A percentile compares a stretch with the other conserved stretches of the same genome.
phyloP scores from a whole-genome alignment of 495 filamentous ascomycete genomes.

The Darksidea phi region DNA sequence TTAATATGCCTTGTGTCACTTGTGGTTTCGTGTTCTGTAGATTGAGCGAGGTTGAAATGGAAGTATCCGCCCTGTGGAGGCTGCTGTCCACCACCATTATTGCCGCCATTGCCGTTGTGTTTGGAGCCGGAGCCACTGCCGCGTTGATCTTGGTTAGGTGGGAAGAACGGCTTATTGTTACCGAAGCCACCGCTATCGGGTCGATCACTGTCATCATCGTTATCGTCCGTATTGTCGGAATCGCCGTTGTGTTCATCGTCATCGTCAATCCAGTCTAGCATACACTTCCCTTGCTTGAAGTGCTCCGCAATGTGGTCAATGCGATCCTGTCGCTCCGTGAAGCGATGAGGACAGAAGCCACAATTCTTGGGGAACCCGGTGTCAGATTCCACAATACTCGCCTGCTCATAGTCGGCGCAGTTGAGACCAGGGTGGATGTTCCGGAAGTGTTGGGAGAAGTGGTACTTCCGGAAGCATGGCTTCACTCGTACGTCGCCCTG shows the following conservation, averaged over 20 bases:
- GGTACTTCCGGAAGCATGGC: conserved; percentile 34
- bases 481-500: conserved; percentile 29
- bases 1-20: not conserved
- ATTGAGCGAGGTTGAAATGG: conserved; percentile 9
- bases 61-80: conserved; percentile 4
- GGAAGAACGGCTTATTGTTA: not conserved
- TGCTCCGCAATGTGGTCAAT: conserved; percentile 36
- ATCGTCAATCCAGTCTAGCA: conserved; percentile 33
- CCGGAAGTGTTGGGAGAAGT: conserved; percentile 35
- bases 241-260: conserved; percentile 15
- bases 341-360: conserved; percentile 32
- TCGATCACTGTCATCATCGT: conserved; percentile 8
- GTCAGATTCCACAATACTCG: conserved; percentile 20
- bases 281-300: conserved; percentile 35
- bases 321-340: conserved; percentile 27
- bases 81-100: not conserved
- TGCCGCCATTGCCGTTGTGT: conserved; percentile 7
- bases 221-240: conserved; percentile 17
- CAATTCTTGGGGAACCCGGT: conserved; percentile 31
- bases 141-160: not conserved
- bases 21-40: not conserved
- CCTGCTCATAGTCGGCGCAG: conserved; percentile 23
- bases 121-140: conserved; percentile 6
- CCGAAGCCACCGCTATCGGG: conserved; percentile 20
- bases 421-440: conserved; percentile 32